These are phyloP conservation scores for Purpureocillium lavendulum DNA, from an alignment of 2,329 filamentous ascomycete species.

Conservation along the genomic window DNA sequence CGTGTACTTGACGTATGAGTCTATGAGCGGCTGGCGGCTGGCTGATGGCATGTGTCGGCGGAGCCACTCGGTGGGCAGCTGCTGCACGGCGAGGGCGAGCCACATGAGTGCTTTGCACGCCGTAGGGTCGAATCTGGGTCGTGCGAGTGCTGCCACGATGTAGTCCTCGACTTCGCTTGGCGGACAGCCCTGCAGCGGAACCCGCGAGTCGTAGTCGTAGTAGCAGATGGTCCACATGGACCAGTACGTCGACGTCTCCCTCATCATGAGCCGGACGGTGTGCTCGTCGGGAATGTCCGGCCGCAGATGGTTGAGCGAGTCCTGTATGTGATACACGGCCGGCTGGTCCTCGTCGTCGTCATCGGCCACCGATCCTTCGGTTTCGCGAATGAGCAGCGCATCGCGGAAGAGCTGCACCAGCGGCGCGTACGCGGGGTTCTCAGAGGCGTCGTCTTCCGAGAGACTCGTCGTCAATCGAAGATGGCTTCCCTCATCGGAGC, in stretches of 20 bases:
- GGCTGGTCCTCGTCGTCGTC: slow-evolving; percentile 5
- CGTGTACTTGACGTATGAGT: slow-evolving; percentile 32
- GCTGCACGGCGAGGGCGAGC: slow-evolving; percentile 30
- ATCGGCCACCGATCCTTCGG: slow-evolving; percentile 3
- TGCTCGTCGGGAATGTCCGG: slow-evolving; percentile 4
- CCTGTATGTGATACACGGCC: slow-evolving; percentile 2
- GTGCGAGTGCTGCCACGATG: slow-evolving; percentile 24
- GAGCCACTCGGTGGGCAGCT: slow-evolving; percentile 21
- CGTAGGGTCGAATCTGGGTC: slow-evolving; percentile 19
- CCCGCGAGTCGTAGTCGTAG: slow-evolving; percentile 2
- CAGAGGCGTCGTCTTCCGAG: too few species aligned
- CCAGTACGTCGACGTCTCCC: slow-evolving; percentile 15
- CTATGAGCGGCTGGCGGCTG: slow-evolving; percentile 28
- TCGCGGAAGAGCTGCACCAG: slow-evolving; percentile 6
- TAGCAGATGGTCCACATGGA: slow-evolving; percentile 13
- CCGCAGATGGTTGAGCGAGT: slow-evolving; percentile 7
- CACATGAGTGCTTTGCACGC: slow-evolving; percentile 33
- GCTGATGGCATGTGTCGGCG: slow-evolving; percentile 20
- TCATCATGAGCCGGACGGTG: slow-evolving; percentile 11
- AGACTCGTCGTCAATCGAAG: neutral
- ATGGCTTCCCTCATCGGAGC: neutral
- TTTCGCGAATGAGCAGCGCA: slow-evolving; percentile 6
- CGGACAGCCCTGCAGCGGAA: slow-evolving; percentile 4
- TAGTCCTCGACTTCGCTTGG: slow-evolving; percentile 16
- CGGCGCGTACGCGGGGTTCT: slow-evolving; percentile 3